These are phyloP conservation scores for Fragilaria crotonensis DNA, from an alignment of 108 stramenopile genomes.

Conservation along the genomic window DNA sequence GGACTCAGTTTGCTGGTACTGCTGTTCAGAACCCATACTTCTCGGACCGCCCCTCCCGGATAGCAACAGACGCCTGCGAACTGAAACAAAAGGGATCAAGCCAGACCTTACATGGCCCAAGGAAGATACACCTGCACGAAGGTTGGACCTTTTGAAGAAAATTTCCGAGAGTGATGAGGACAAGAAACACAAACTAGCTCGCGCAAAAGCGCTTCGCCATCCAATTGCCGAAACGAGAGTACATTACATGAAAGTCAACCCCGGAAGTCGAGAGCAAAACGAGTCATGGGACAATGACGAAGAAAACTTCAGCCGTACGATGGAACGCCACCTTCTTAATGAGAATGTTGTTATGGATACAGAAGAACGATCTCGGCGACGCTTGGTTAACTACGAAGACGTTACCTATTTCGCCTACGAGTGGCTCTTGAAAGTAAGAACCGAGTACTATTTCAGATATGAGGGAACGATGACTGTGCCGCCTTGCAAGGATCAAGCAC, in stretches of 20 bases:
- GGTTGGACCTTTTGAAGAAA: not conserved
- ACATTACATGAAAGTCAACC: not conserved
- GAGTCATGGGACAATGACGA: not conserved
- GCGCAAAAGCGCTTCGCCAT: not conserved
- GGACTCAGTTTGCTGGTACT: conserved; percentile 22
- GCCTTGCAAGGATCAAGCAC: conserved; percentile 29
- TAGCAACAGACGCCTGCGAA: not conserved
- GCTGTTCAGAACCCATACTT: conserved; percentile 8
- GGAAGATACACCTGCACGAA: not conserved
- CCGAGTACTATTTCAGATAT: conserved; percentile 11
- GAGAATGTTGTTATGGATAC: not conserved
- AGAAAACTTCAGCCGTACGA: not conserved
- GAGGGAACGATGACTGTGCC: conserved; percentile 26
- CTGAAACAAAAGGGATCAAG: not conserved
- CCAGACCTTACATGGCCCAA: not conserved
- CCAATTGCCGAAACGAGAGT: not conserved
- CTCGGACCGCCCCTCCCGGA: not conserved
- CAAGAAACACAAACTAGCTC: not conserved
- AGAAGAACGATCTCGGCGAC: conserved; percentile 11
- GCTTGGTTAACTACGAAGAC: conserved; percentile 16
- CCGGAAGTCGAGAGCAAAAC: not conserved
- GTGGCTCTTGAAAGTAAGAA: conserved; percentile 12
- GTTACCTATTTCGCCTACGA: conserved; percentile 3
- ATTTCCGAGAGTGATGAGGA: not conserved
- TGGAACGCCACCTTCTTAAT: not conserved